These are phyloP conservation scores for Hemileccinum rubropunctum DNA, from an alignment of 768 basidiomycete genomes.

Conservation along the genomic window DNA sequence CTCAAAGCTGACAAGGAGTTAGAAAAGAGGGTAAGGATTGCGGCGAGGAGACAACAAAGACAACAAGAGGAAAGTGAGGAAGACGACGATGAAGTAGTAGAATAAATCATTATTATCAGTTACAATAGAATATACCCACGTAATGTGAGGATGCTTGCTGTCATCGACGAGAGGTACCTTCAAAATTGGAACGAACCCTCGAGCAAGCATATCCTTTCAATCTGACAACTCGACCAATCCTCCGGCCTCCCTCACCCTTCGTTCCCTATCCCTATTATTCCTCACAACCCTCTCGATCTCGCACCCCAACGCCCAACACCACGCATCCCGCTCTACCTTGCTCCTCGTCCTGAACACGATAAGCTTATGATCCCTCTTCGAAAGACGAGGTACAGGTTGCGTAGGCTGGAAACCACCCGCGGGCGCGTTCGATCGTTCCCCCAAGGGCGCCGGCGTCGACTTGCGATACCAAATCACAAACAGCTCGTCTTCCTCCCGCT, in stretches of 20 bases:
- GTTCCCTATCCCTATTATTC: conserved; percentile 60
- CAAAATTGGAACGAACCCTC: too few relatives aligned
- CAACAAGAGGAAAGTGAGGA: conserved; percentile 39
- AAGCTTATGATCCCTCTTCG: conserved; percentile 53
- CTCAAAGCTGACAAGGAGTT: conserved; percentile 57
- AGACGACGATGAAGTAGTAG: conserved; percentile 55
- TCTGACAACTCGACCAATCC: conserved; percentile 39
- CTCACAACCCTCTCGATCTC: conserved; percentile 84
- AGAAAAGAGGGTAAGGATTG: conserved; percentile 59
- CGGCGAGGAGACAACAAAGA: conserved; percentile 49
- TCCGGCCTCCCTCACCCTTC: conserved; percentile 61
- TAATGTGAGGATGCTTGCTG: conserved; percentile 15
- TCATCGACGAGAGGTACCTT: too few relatives aligned
- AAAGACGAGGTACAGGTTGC: conserved; percentile 46
- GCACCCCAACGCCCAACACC: conserved; percentile 91
- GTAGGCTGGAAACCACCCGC: conserved; percentile 14
- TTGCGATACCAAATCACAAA: conserved; percentile 77
- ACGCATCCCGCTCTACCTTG: conserved; percentile 86
- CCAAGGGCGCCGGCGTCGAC: conserved; percentile 16
- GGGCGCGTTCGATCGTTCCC: conserved; percentile 17
- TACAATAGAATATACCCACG: conserved; percentile 3
- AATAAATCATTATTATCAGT: conserved; percentile 29
- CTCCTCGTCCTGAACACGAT: conserved; percentile 72
- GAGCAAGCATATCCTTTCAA: conserved; percentile 5
- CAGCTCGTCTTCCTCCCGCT: conserved; percentile 83